Evolutionary conservation across 495 filamentous ascomycete genomes (phyloP).

Genomic region (Annulohypoxylon nitens): DNA sequence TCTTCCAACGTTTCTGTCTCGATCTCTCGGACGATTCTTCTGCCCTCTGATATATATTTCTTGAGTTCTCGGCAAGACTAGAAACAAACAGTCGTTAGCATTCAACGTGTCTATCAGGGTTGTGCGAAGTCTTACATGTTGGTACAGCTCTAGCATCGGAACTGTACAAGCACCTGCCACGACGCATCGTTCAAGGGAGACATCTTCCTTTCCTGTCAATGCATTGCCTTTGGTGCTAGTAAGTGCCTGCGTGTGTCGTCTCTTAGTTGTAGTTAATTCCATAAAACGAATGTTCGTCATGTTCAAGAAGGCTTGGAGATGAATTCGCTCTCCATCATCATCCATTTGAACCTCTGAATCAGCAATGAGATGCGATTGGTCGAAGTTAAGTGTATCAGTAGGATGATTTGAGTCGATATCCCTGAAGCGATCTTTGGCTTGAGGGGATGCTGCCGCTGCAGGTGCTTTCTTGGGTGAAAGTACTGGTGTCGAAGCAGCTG

Average conservation of each 20-base stretch:
- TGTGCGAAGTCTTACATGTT: conserved; percentile 74
- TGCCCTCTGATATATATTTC: conserved; percentile 91
- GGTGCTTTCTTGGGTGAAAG: conserved; percentile 60
- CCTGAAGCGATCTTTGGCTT: conserved; percentile 64
- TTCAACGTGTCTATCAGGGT: not conserved
- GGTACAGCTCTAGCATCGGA: conserved; percentile 92
- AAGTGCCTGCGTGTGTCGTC: conserved; percentile 84
- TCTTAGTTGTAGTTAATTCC: conserved; percentile 91
- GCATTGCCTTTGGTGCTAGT: conserved; percentile 56
- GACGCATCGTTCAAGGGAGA: conserved; percentile 80
- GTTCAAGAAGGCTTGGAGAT: conserved; percentile 91
- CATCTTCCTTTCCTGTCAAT: conserved; percentile 60
- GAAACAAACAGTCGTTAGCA: conserved; percentile 58
- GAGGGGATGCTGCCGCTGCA: conserved; percentile 60
- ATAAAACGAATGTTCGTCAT: conserved; percentile 98
- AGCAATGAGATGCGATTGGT: conserved; percentile 53
- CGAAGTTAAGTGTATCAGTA: conserved; percentile 61
- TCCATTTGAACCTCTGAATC: conserved; percentile 55
- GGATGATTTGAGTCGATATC: conserved; percentile 59
- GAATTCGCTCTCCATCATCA: conserved; percentile 74
- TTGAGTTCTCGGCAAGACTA: conserved; percentile 94
- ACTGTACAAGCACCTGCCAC: conserved; percentile 90
- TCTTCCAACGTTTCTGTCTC: conserved; percentile 87
- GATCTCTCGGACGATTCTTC: conserved; percentile 87
- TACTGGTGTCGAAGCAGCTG: conserved; percentile 57